Evolutionary conservation across 2,329 filamentous ascomycete species (phyloP).

Genomic region (Aspergillus persii): DNA sequence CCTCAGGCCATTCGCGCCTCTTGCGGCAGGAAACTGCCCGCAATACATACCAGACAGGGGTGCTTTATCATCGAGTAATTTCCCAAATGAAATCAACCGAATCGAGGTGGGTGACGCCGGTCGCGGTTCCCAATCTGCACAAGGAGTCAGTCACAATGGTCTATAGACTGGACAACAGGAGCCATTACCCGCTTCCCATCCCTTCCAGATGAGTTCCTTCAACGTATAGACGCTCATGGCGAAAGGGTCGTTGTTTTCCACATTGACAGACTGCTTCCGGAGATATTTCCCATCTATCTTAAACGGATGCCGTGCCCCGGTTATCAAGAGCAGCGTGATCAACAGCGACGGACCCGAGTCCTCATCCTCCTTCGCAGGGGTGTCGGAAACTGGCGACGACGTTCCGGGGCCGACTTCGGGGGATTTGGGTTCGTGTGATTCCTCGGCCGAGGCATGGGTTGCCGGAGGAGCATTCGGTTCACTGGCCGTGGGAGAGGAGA

Average conservation of each 20-base stretch:
- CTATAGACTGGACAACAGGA: not conserved
- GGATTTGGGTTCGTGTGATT: slow-evolving; percentile 24
- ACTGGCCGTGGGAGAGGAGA: slow-evolving; percentile 12
- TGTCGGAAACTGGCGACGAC: slow-evolving; percentile 25
- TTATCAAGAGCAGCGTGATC: slow-evolving; percentile 81
- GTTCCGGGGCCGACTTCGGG: slow-evolving; percentile 16
- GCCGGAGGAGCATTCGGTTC: slow-evolving; percentile 11
- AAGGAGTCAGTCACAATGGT: slow-evolving; percentile 5
- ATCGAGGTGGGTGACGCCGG: slow-evolving; percentile 87
- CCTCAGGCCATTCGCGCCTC: not conserved
- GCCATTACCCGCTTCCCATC: slow-evolving; percentile 72
- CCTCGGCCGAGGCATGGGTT: slow-evolving; percentile 17
- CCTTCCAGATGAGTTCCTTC: slow-evolving; percentile 88
- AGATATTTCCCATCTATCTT: slow-evolving; percentile 86
- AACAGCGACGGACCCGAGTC: slow-evolving; percentile 36
- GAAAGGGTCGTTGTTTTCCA: slow-evolving; percentile 77
- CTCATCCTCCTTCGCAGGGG: slow-evolving; percentile 37
- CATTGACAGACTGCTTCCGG: slow-evolving; percentile 71
- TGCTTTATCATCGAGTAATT: slow-evolving; percentile 84
- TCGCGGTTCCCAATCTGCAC: slow-evolving; percentile 75
- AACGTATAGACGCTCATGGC: slow-evolving; percentile 90
- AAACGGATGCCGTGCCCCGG: slow-evolving; percentile 81
- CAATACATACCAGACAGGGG: slow-evolving; percentile 70
- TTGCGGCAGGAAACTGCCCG: not conserved
- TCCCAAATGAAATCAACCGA: slow-evolving; percentile 86